These are phyloP conservation scores for Amoebophrya sp. DNA, from an alignment of 169 alveolate genomes.

Conservation along the genomic window DNA sequence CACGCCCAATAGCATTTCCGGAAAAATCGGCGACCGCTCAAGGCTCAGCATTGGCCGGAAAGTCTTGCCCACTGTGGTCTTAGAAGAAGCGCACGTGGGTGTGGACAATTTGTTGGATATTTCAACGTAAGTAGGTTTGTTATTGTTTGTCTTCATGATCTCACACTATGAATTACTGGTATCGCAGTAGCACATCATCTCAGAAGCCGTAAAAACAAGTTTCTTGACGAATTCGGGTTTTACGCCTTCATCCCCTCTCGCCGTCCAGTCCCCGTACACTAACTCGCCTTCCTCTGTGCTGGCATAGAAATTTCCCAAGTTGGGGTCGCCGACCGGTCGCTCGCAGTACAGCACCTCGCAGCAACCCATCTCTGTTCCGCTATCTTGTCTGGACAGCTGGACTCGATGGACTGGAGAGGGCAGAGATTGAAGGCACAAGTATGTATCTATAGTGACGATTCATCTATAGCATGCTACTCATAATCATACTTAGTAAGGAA, in stretches of 20 bases:
- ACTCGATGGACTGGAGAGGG: background rate
- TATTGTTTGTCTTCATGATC: no score
- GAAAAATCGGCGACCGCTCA: conserved; percentile 18
- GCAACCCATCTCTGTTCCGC: background rate
- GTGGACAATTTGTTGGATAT: no score
- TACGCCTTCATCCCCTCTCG: background rate
- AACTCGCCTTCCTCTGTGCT: background rate
- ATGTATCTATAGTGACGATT: no score
- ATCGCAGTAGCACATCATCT: no score
- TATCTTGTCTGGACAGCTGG: background rate
- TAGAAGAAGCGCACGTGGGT: no score
- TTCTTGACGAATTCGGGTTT: conserved; percentile 22
- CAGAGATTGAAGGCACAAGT: no score
- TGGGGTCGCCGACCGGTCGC: background rate
- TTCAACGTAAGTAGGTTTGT: no score
- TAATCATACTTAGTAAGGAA: no score
- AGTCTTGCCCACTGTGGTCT: background rate
- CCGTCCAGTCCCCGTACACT: conserved; percentile 8
- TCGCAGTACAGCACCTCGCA: background rate
- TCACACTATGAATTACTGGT: no score
- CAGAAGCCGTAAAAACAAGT: no score
- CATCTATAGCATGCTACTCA: no score
- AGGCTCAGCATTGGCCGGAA: background rate
- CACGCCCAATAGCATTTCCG: background rate
- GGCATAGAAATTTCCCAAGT: background rate